Evolutionary conservation across 352 stramenopile genomes (phyloP).

Genomic region (Globisporangium camurandrum): DNA sequence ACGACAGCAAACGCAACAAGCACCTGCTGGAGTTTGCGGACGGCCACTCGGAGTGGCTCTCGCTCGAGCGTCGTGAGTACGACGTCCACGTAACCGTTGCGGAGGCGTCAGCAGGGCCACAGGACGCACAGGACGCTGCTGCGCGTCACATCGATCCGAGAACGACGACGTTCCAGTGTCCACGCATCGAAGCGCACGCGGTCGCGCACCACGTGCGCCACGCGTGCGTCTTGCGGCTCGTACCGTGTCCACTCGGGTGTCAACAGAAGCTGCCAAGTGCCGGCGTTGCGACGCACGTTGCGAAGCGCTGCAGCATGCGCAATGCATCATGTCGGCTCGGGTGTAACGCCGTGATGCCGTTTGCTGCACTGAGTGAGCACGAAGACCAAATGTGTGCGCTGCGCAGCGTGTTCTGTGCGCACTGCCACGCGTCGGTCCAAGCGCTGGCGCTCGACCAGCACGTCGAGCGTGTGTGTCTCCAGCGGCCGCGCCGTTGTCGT

Average conservation of each 20-base stretch:
- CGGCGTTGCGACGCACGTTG: constrained; percentile 30
- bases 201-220: constrained; percentile 18
- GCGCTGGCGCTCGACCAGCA: constrained; percentile 25
- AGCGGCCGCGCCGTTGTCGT: constrained; percentile 35
- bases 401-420: constrained; percentile 38
- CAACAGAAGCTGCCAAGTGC: constrained; percentile 41
- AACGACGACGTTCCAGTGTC: constrained; percentile 27
- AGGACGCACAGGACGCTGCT: not conserved
- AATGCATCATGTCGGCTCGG: constrained; percentile 50
- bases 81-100: constrained; percentile 17
- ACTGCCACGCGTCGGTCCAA: constrained; percentile 33
- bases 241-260: constrained; percentile 56
- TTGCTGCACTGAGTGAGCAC: constrained; percentile 35
- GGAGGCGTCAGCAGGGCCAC: not conserved
- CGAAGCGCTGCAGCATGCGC: constrained; percentile 53
- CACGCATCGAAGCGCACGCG: constrained; percentile 9
- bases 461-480: constrained; percentile 24
- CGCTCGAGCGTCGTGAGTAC: constrained; percentile 32
- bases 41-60: constrained; percentile 37
- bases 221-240: constrained; percentile 39
- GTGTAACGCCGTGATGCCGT: constrained; percentile 41
- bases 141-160: not conserved
- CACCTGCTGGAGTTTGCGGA: constrained; percentile 55
- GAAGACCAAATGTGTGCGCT: constrained; percentile 38
- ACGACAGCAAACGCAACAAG: not conserved